Base-by-base conservation (phyloP, 2,329 filamentous ascomycete species). In the Ceratocystis colombiana region DNA sequence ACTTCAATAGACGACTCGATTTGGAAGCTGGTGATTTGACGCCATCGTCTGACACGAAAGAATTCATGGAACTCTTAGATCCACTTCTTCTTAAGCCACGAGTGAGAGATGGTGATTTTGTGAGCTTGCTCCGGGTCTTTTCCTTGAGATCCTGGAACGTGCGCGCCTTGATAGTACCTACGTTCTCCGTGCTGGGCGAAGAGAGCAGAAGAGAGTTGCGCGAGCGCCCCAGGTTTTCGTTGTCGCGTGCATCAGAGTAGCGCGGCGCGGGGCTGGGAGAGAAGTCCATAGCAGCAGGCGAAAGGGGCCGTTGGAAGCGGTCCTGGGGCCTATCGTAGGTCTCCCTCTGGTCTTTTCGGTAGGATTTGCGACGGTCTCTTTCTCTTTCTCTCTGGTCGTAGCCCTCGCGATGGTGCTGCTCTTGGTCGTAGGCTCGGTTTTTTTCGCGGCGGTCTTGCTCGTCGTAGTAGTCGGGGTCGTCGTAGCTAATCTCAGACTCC, bases 1-100 rank as follows among this genome's bases (percentile, higher is more conserved):
- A 45, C 50, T 68, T 68, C 3, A 64, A 61, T 5, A 68, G 48
- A 10, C 66, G 66, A 25, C 66, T 68, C 4, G 66, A 50, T 33
- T 68, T 68, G 28, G 59, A 66, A 12, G 66, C 50, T 8, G 63
- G 64, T 5, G 64, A 61, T 45, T 63, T 66, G 33, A 17, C 25
- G 3, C 64, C 66, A 25, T 68, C 66, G 33, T 68, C 64, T 8
- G 66, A 68, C 5, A 68, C 17, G 48, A 68, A 63, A 3, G 66
- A 68, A 28, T 44, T 59, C 12, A 68, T 65, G n/a, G 66, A 68
- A 30, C 64, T 65, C 61, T 65, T 65, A 65, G 66, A 68, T 55
- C 66, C 66, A 28, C 53, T 65, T 44, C 66, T 64, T 37, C 61
- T 64, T 41, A 68, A 25, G 17, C 66, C 66, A n/a, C 66, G 66